phyloP scores from a whole-genome alignment of 1,139 yeast genomes.

The Lodderomyces margitis region DNA sequence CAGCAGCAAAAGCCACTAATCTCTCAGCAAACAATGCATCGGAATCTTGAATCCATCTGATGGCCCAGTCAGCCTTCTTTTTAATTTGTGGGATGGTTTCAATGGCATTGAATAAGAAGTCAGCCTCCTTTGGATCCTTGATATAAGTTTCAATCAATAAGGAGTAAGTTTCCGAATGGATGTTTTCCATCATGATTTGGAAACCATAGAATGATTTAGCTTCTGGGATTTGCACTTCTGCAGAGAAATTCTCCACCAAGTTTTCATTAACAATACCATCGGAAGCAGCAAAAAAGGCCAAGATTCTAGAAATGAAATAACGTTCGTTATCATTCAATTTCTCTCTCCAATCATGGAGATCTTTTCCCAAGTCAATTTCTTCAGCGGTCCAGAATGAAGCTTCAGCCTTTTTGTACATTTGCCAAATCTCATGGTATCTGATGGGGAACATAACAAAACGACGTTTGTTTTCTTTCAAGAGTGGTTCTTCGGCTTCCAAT shows the following conservation, averaged over 20 bases:
- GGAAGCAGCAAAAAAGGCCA: slow-evolving; percentile 98
- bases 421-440: slow-evolving; percentile 97
- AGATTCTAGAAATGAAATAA: slow-evolving; percentile 82
- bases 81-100: slow-evolving; percentile 91
- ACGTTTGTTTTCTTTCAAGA: slow-evolving; percentile 79
- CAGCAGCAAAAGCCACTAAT: slow-evolving; percentile 97
- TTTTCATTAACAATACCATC: slow-evolving; percentile 98
- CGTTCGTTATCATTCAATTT: slow-evolving; percentile 84
- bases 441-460: slow-evolving; percentile 97
- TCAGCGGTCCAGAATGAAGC: slow-evolving; percentile 99
- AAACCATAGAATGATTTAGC: slow-evolving; percentile 98
- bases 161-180: slow-evolving; percentile 96
- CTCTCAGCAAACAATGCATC: slow-evolving; percentile 92
- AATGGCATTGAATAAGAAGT: slow-evolving; percentile 86
- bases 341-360: slow-evolving; percentile 85
- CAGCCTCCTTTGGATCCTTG: slow-evolving; percentile 91
- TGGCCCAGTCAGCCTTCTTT: slow-evolving; percentile 97
- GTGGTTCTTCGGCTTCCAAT: slow-evolving; percentile 84
- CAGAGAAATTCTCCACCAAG: slow-evolving; percentile 93
- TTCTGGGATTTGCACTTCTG: slow-evolving; percentile 96
- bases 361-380: slow-evolving; percentile 95
- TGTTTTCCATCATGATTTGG: slow-evolving; percentile 99
- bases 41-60: slow-evolving; percentile 89
- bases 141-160: slow-evolving; percentile 90
- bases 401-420: slow-evolving; percentile 97